phyloP scores from a whole-genome alignment of 768 basidiomycete genomes.

The Mycena belliarum region DNA sequence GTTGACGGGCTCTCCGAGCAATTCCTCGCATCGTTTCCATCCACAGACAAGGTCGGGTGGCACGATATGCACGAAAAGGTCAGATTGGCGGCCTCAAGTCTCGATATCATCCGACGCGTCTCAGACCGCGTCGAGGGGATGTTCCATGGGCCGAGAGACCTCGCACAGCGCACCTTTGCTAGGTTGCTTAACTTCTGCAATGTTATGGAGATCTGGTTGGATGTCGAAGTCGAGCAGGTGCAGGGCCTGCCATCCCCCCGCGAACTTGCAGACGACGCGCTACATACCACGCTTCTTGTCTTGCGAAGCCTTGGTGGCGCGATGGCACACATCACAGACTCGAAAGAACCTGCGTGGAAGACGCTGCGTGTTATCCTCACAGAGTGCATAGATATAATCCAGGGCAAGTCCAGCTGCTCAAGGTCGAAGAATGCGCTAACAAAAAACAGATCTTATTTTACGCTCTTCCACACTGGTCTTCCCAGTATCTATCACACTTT shows the following conservation, averaged over 20 bases:
- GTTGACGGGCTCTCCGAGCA: constrained; percentile 54
- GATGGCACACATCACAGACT: constrained; percentile 29
- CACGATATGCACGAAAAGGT: constrained; percentile 57
- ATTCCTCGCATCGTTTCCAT: constrained; percentile 56
- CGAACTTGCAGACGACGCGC: constrained; percentile 48
- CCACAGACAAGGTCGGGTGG: constrained; percentile 52
- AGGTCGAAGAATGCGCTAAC: constrained; percentile 2
- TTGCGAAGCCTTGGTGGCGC: constrained; percentile 49
- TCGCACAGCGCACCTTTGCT: constrained; percentile 51
- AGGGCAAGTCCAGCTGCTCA: constrained; percentile 36
- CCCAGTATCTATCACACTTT: constrained; percentile 41
- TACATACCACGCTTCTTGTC: constrained; percentile 44
- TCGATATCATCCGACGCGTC: constrained; percentile 55
- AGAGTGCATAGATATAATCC: constrained; percentile 41
- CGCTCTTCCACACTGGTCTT: constrained; percentile 35
- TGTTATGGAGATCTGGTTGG: constrained; percentile 61
- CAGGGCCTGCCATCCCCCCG: constrained; percentile 47
- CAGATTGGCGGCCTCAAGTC: constrained; percentile 51
- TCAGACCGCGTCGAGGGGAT: constrained; percentile 52
- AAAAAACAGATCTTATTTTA: constrained; percentile 35
- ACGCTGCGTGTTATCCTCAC: constrained; percentile 39
- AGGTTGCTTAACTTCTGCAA: constrained; percentile 55
- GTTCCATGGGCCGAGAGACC: constrained; percentile 44
- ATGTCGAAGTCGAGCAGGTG: constrained; percentile 40
- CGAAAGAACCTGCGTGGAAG: constrained; percentile 41